Base-by-base conservation (phyloP, 1,139 yeast species). In the Pichia terricola region DNA sequence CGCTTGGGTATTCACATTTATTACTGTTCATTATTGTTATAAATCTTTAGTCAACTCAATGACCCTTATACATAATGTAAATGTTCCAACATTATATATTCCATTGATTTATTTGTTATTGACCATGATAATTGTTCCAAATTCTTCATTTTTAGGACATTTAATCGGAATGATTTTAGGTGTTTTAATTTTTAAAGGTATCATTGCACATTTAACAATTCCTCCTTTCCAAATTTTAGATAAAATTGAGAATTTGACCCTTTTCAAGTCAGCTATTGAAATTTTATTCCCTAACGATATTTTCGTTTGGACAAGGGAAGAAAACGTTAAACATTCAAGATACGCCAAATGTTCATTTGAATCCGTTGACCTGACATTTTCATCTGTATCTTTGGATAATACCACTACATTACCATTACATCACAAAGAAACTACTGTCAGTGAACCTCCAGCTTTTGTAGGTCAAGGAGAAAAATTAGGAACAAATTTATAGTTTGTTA, bases 61-160 rank as follows among this genome's bases (percentile, higher is more conserved):
- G 25, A 16, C 22, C 22, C 22, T 16, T 16, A 16, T 16, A 16
- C 22, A 16, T 16, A 11, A 34, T 11, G 51, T 56, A 34, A 60
- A 67, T 25, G 60, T 86, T 26, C 91, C 91, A 30, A 81, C 91
- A 0, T 62, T 78, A 53, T 64, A 69, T 40, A 56, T 75, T 0
- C 95, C 95, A 5, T 66, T 83, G 39, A 52, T 73, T 26, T 59
- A 77, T 30, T 67, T 86, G 47, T 47, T 79, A 2, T 32, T 80
- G 8, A 61, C 72, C 39, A 69, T 77, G 2, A 35, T 81, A 3
- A 47, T 79, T 31, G 59, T 73, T 47, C 77, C 87, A 2, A 69
- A 72, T 9, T 70, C 89, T 9, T 80, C 91, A 43, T 79, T 87
- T 53, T 65, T 81, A 53, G 95, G 95, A 27, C 95, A 88, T 60